Percentiles rank a stretch among this genome's conserved stretches.
These are phyloP conservation scores for Gracilariopsis chorda DNA, from an alignment of 23 red algal genomes.

Conservation along the genomic window DNA sequence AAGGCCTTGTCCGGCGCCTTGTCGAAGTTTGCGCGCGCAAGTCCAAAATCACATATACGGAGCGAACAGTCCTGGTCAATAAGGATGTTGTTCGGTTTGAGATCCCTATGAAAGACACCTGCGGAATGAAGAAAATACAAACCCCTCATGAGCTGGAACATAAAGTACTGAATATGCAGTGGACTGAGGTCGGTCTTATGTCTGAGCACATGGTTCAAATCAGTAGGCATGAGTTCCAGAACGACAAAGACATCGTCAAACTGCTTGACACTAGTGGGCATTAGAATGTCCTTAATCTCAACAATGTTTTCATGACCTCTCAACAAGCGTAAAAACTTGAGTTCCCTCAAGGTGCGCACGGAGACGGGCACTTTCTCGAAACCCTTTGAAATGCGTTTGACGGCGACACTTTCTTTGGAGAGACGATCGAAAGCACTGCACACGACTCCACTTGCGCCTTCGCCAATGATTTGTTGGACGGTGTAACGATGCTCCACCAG, in stretches of 20 bases:
- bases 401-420: slow-evolving; percentile 79
- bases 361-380: slow-evolving; percentile 84
- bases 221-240: slow-evolving; percentile 83
- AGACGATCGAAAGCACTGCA: slow-evolving; percentile 71
- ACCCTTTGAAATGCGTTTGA: slow-evolving; percentile 77
- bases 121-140: slow-evolving; percentile 73
- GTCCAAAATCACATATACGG: slow-evolving; percentile 90
- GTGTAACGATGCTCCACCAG: slow-evolving; percentile 69
- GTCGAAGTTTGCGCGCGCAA: slow-evolving; percentile 81
- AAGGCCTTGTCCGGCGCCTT: slow-evolving; percentile 76
- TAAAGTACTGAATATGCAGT: slow-evolving; percentile 72
- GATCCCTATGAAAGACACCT: slow-evolving; percentile 82
- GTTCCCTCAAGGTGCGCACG: slow-evolving; percentile 75
- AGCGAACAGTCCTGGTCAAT: slow-evolving; percentile 79
- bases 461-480: slow-evolving; percentile 75
- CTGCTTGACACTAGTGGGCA: slow-evolving; percentile 51
- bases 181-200: slow-evolving; percentile 42
- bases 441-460: slow-evolving; percentile 89
- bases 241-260: slow-evolving; percentile 86
- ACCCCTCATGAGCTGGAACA: slow-evolving; percentile 80
- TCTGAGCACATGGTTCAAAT: slow-evolving; percentile 65
- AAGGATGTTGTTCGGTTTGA: slow-evolving; percentile 91
- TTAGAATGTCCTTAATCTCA: slow-evolving; percentile 79
- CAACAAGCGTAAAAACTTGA: slow-evolving; percentile 89
- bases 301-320: slow-evolving; percentile 95